Evolutionary conservation across 2,329 filamentous ascomycete genomes (phyloP), one percentile per base, ranked within the genome.

Genomic region (Albophoma yamanashiensis): DNA sequence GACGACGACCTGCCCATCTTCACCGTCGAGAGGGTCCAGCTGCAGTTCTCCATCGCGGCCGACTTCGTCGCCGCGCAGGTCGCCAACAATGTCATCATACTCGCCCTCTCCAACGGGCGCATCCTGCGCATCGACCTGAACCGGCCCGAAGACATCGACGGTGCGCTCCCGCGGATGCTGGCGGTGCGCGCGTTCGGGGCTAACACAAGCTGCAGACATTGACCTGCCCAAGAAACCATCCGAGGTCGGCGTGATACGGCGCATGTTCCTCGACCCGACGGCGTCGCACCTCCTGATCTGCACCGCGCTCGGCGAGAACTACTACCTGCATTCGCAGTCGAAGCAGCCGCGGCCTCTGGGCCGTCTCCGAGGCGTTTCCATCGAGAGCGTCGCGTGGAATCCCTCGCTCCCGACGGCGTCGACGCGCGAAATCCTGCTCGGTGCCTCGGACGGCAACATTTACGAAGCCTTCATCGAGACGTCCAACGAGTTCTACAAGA

Each of bases 61-160:
- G 91, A 97, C 74, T 97, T 99, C 71, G 94, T 96, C 56, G 92
- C 94, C 22, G 92, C 92, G 47, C 92, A 97, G 75, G 93, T 97
- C 60, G 92, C 93, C 64, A 97, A 99, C 75, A 97, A 99, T 79
- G 92, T 97, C 63, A 83, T 99, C 60, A 87, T 97, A 27, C 81
- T 99, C 58, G 94, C 94, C 47, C 82, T 99, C 43, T 93, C 92
- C 6, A 97, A 93, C 61, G 91, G 92, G 57, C 88, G 93, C 67
- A 94, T 99, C 64, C 79, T 99, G 62, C 86, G 94, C 62, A 99
- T 99, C 73, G 94, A 97, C 72, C 79, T 97, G 58, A 92, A 97
- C 74, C 90, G 88, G 69, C 89, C 94, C 7, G 91, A 92, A 70
- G 94, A 99, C 74, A 97, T 99, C 69, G 94, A 99, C 76, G 90